Evolutionary conservation across 1,284 basidiomycete genomes (phyloP), one percentile per base, ranked within the genome.

Genomic region (Spongiforma sp.): DNA sequence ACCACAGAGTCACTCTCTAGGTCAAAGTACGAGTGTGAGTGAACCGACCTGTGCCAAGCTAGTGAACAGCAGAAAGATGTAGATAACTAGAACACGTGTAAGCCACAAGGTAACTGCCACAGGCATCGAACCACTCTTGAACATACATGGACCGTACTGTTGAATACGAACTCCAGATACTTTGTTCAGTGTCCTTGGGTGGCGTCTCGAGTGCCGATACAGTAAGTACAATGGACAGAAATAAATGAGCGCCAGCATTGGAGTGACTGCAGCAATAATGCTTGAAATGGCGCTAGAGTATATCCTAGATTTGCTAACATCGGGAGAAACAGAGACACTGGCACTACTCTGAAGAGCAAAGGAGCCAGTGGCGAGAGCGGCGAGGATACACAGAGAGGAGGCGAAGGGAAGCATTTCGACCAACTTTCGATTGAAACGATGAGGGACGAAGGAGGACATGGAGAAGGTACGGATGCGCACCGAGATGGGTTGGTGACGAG

Each of bases 91-190:
- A 37, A 41, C 65, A 71, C 64, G 68, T 71, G 70, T 78, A 41
- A 75, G 67, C 73, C 65, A 69, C 68, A 63, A 70, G 69, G 69
- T 37, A 41, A 54, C 57, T 37, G 30, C 50, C 56, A 56, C 39
- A n/a, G 43, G 21, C 21, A 19, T 34, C 60, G 30, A 37, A 39
- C 28, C 46, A 41, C 41, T 21, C 5, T 43, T 50, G 30, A n/a
- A 76, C 82, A 66, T 70, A 85, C 86, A 71, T 62, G 86, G 85
- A 4, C 82, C 83, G 66, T 83, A 86, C 61, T 78, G 79, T 66
- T 83, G 82, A 33, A 83, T 68, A 41, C 73, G 73, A 36, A 81
- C 69, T 5, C 84, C 82, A 56, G 81, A 81, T 17, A 76, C 68
- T 70, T 86, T 86, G 66, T 85, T 85, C 57, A 86, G 67, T 1